Evolutionary conservation across 2,329 filamentous ascomycete species (phyloP), one percentile per base, ranked within the genome.

Genomic region (Penicillium occitanis): DNA sequence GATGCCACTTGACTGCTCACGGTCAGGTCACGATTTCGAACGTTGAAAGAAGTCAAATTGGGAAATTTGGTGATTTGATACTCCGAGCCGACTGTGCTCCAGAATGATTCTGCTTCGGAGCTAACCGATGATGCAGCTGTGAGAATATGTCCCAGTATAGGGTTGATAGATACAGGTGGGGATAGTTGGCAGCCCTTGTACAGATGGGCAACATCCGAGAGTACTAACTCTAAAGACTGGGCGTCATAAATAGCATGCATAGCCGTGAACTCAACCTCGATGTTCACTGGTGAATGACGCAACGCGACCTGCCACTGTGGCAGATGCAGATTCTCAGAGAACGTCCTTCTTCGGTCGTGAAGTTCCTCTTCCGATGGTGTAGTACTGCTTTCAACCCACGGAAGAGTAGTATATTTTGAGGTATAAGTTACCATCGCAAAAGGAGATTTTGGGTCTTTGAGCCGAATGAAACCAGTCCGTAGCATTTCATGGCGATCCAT

Each of bases 191-290:
- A 61, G 3, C 72, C 75, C 8, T 72, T 67, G 40, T 85, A 81
- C 11, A 76, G 71, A 42, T 70, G 71, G 1, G 77, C 71, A 13
- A 96, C 80, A 70, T 90, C 86, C 0, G 80, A 73, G 1, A 97
- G 77, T 0, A 97, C 83, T 0, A 82, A 73, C 3, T 86, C 81
- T 11, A 97, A 79, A 8, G 92, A 93, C 48, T 87, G 83, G 0
- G 92, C 93, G 79, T 97, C 93, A 70, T 96, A 97, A 0, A 97
- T 80, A 0, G 91, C 91, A 78, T 97, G 93, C 69, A 96, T 90
- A 2, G 92, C 82, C 10, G 82, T 85, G 22, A 89, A 72, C 53
- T 84, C 77, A 48, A 87, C 73, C 5, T 73, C 66, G 3, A 68
- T 73, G 5, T 64, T 66, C 2, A 65, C 66, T 11, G 71, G 66